Conservation (phyloP, 2,329 filamentous ascomycete species). For the Tympanopsis confertula region DNA sequence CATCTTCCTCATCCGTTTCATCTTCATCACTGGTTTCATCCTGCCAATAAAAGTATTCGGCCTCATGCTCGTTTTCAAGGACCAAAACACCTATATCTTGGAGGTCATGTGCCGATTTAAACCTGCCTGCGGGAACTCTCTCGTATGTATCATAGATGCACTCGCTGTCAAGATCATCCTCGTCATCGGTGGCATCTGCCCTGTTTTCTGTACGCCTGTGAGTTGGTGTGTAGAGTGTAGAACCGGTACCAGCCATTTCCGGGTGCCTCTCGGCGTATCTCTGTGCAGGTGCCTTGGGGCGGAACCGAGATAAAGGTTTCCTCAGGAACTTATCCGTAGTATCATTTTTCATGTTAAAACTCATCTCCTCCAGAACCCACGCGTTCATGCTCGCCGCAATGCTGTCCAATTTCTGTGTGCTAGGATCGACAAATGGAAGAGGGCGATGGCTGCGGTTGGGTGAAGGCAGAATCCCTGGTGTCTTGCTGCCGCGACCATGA, state of each 20-base stretch:
- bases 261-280: slow-evolving; percentile 45
- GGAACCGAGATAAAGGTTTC: slow-evolving; percentile 28
- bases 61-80: slow-evolving; percentile 44
- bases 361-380: slow-evolving; percentile 47
- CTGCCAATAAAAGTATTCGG: slow-evolving; percentile 46
- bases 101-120: slow-evolving; percentile 31
- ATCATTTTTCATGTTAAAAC: slow-evolving; percentile 36
- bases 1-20: slow-evolving; percentile 49
- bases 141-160: slow-evolving; percentile 57
- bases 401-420: slow-evolving; percentile 27
- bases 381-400: slow-evolving; percentile 43
- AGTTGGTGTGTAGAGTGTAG: slow-evolving; percentile 4
- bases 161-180: slow-evolving; percentile 34
- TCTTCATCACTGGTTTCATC: slow-evolving; percentile 53
- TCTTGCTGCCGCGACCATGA: slow-evolving; percentile 25
- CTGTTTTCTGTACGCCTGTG: slow-evolving; percentile 11
- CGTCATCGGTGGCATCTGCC: slow-evolving; percentile 17
- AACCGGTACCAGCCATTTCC: slow-evolving; percentile 13
- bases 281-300: slow-evolving; percentile 40
- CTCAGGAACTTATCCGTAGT: slow-evolving; percentile 17
- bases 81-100: slow-evolving; percentile 43
- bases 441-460: slow-evolving; percentile 8
- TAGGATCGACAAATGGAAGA: slow-evolving; percentile 19
- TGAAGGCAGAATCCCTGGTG: slow-evolving; percentile 1
- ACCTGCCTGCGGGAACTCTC: slow-evolving; percentile 40